phyloP scores from a whole-genome alignment of 805 yeast species.

The Komagataella pastoris region DNA sequence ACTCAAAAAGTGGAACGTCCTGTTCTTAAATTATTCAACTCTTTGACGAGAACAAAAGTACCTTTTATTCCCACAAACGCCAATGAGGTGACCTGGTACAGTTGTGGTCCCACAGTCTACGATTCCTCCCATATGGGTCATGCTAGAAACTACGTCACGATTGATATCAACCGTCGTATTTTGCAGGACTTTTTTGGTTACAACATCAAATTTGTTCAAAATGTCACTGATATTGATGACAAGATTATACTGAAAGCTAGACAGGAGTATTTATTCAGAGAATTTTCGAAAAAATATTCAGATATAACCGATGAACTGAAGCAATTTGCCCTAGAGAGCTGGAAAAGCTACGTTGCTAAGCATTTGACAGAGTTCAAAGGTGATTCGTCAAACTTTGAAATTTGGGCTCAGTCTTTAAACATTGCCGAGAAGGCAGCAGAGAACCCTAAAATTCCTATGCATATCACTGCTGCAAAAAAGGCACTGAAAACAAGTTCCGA shows the following conservation, averaged over 20 bases:
- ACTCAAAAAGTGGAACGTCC: conserved; percentile 14
- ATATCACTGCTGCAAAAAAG: conserved; percentile 45
- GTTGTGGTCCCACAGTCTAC: conserved; percentile 97
- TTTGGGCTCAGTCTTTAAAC: conserved; percentile 42
- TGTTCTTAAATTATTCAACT: conserved; percentile 58
- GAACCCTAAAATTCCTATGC: conserved; percentile 84
- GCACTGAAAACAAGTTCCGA: conserved; percentile 22
- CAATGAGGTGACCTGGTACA: conserved; percentile 79
- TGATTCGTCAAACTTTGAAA: conserved; percentile 22
- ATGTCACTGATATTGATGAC: conserved; percentile 98
- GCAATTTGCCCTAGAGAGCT: conserved; percentile 25
- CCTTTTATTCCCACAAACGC: conserved; percentile 60
- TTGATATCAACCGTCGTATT: conserved; percentile 84
- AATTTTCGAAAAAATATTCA: conserved; percentile 26
- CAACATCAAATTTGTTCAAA: conserved; percentile 79
- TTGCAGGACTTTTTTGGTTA: conserved; percentile 87
- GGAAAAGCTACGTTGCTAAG: conserved; percentile 32
- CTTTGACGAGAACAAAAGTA: conserved; percentile 71
- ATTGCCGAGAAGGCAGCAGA: conserved; percentile 31
- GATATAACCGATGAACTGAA: conserved; percentile 20
- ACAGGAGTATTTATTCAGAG: conserved; percentile 68
- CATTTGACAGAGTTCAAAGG: conserved; percentile 35
- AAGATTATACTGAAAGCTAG: conserved; percentile 92
- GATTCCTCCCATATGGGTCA: conserved; percentile 97
- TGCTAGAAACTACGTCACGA: conserved; percentile 92